Evolutionary conservation across 208 protist genomes (phyloP).

Genomic region (Acanthamoeba sp.): DNA sequence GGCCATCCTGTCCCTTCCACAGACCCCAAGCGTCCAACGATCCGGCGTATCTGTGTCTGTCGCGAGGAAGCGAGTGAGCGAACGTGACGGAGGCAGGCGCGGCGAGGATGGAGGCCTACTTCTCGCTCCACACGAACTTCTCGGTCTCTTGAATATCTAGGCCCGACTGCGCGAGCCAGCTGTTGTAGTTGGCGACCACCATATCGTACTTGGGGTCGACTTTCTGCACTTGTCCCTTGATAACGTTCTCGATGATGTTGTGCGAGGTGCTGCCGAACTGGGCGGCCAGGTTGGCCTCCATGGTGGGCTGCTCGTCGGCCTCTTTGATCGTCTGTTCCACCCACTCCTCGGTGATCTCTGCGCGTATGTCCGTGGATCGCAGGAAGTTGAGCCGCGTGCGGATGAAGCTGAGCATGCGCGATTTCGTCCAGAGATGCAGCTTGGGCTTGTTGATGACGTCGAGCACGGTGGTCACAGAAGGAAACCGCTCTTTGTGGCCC

Average conservation of each 20-base stretch:
- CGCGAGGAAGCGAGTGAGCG: too few species aligned
- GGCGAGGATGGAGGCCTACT: background rate
- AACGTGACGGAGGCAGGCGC: too few species aligned
- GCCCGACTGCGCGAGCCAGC: slow-evolving; percentile 32
- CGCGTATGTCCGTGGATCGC: background rate
- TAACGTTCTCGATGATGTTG: slow-evolving; percentile 22
- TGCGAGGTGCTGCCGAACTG: slow-evolving; percentile 31
- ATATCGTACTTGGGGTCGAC: background rate
- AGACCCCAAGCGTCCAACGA: slow-evolving; percentile 75
- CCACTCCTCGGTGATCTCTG: slow-evolving; percentile 65
- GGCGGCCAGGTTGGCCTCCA: background rate
- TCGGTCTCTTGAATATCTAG: slow-evolving; percentile 16
- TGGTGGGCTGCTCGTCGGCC: background rate
- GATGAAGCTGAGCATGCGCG: background rate
- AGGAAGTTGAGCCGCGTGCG: background rate
- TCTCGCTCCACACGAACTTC: slow-evolving; percentile 39
- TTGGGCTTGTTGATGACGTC: slow-evolving; percentile 76
- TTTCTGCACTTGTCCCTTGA: background rate
- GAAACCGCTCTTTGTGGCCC: slow-evolving; percentile 17
- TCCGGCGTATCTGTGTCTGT: slow-evolving; percentile 74
- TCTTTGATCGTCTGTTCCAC: slow-evolving; percentile 16
- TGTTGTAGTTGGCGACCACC: background rate
- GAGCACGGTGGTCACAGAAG: slow-evolving; percentile 79
- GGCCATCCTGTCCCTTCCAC: background rate
- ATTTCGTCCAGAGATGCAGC: background rate